phyloP scores from a whole-genome alignment of 176 grass and related monocot species.

The Raddia distichophylla region DNA sequence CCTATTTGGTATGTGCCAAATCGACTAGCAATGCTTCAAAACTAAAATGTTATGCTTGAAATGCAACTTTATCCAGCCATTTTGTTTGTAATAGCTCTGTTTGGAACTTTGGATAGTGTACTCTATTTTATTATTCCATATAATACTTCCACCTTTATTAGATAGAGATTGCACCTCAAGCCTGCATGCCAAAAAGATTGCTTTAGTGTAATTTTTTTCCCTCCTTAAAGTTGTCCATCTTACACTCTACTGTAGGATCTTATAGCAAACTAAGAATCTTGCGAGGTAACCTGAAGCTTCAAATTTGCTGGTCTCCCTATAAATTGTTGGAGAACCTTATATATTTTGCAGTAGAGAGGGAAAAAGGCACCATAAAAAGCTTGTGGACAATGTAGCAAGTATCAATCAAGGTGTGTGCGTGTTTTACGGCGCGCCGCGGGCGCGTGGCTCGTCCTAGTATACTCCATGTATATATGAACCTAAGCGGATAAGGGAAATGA shows the following conservation, averaged over 20 bases:
- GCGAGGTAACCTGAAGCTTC: neutral
- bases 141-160: neutral
- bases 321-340: neutral
- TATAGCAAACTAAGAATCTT: neutral
- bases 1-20: constrained; percentile 18
- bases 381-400: neutral
- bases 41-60: neutral
- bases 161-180: neutral
- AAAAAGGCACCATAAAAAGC: neutral
- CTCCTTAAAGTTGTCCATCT: neutral
- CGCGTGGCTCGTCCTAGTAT: too few species aligned
- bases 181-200: neutral
- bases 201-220: neutral
- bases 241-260: neutral
- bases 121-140: neutral
- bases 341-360: neutral
- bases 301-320: neutral
- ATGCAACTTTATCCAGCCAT: neutral
- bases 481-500: too few species aligned
- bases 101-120: neutral
- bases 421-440: too few species aligned
- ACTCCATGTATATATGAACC: too few species aligned
- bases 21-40: neutral
- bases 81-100: neutral
- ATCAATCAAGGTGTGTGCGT: too few species aligned